Conservation (phyloP, 306 rosid species). For the Vigna trinervia region DNA sequence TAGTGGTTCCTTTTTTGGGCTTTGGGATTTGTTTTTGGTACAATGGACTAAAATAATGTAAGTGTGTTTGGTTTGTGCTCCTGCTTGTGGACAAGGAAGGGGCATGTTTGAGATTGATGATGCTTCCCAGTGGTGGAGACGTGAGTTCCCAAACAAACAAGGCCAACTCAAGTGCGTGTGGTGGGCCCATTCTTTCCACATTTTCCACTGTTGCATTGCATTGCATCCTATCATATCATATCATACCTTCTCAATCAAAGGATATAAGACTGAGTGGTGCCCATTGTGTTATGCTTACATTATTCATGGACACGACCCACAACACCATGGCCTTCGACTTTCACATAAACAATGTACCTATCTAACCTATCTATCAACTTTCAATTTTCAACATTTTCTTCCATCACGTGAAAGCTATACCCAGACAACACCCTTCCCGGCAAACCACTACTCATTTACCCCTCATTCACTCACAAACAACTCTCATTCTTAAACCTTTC, state of each 20-base stretch:
- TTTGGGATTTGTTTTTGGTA: slow-evolving; percentile 52
- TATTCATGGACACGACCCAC: slow-evolving; percentile 18
- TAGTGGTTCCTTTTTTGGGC: slow-evolving; percentile 55
- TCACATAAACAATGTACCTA: slow-evolving; percentile 25
- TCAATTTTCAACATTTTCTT: slow-evolving; percentile 30
- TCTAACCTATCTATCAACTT: slow-evolving; percentile 12
- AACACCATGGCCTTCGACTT: slow-evolving; percentile 22
- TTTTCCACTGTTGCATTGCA: slow-evolving; percentile 58
- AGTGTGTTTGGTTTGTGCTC: slow-evolving; percentile 27
- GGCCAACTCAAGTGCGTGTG: slow-evolving; percentile 57
- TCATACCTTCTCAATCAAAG: slow-evolving; percentile 2
- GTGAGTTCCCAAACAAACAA: slow-evolving; percentile 55
- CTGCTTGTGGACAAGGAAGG: slow-evolving; percentile 56
- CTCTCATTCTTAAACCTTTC: not conserved
- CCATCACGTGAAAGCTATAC: slow-evolving; percentile 33
- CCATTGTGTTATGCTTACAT: slow-evolving; percentile 14
- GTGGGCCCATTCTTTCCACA: slow-evolving; percentile 56
- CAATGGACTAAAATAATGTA: slow-evolving; percentile 24
- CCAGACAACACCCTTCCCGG: not conserved
- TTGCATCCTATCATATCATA: slow-evolving; percentile 30
- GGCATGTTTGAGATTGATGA: slow-evolving; percentile 60
- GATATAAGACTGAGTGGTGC: not conserved
- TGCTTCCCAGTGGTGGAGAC: slow-evolving; percentile 47
- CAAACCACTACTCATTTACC: slow-evolving; percentile 39
- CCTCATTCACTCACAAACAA: slow-evolving; percentile 14